These are phyloP conservation scores for Mycena indigotica DNA, from an alignment of 768 basidiomycete genomes.

Conservation along the genomic window DNA sequence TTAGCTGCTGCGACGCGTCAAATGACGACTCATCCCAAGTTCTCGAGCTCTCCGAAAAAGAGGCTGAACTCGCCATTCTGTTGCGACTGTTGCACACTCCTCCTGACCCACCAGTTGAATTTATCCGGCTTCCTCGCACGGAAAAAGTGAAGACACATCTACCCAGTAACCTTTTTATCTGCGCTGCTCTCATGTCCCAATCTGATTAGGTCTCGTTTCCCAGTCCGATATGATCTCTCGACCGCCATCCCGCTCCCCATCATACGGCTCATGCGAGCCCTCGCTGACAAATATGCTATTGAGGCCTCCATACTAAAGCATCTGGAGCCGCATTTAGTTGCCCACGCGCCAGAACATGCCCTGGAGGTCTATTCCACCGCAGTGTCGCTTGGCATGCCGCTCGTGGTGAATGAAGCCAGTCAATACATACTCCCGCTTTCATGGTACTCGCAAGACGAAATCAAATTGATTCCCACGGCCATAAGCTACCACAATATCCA, in stretches of 20 bases:
- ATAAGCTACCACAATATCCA: conserved; percentile 66
- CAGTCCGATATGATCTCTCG: conserved; percentile 40
- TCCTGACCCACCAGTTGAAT: conserved; percentile 46
- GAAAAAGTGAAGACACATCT: conserved; percentile 33
- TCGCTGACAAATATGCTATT: conserved; percentile 71
- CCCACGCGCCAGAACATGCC: conserved; percentile 51
- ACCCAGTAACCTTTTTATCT: too few species aligned
- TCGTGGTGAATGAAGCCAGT: conserved; percentile 59
- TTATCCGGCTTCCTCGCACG: conserved; percentile 25
- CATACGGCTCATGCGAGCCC: conserved; percentile 54
- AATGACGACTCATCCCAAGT: conserved; percentile 28
- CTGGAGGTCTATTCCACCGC: conserved; percentile 68
- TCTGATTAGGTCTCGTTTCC: too few species aligned
- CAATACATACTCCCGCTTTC: conserved; percentile 62
- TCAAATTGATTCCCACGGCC: conserved; percentile 57
- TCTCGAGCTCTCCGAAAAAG: conserved; percentile 60
- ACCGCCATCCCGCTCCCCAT: conserved; percentile 68
- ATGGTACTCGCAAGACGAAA: conserved; percentile 52
- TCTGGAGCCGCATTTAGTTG: conserved; percentile 54
- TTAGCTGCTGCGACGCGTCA: conserved; percentile 53
- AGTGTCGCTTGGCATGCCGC: conserved; percentile 40
- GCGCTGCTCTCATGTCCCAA: too few species aligned
- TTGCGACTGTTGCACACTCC: conserved; percentile 60
- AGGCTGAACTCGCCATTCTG: conserved; percentile 49
- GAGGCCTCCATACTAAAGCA: conserved; percentile 43